Conservation (phyloP, 164 flowering plant species). For the Echeveria elegans region DNA sequence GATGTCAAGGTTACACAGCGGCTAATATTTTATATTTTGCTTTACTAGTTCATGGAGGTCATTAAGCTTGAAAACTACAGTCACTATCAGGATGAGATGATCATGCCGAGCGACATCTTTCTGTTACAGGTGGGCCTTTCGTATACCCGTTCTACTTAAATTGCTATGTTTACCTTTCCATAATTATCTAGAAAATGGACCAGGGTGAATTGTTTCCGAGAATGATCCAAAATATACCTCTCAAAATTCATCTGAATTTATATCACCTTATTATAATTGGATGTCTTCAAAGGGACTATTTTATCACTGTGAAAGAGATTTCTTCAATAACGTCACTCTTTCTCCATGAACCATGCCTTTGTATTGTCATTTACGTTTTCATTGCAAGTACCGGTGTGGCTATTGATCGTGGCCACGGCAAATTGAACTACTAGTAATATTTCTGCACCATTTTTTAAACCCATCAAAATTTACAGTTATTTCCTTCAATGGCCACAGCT, state of each 20-base stretch:
- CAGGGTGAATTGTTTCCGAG: not conserved
- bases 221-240: not conserved
- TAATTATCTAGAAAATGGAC: not conserved
- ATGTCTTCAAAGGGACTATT: not conserved
- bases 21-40: not conserved
- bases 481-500: conserved; percentile 19
- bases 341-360: not conserved
- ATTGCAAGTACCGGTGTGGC: not conserved
- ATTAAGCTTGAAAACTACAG: conserved; percentile 30
- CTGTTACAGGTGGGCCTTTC: conserved; percentile 26
- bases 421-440: not conserved
- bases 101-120: conserved; percentile 30
- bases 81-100: conserved; percentile 28
- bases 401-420: not conserved
- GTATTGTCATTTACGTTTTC: not conserved
- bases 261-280: not conserved
- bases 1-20: not conserved
- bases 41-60: conserved; percentile 32
- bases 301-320: not conserved
- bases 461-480: not conserved
- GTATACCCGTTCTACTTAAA: not conserved
- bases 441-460: not conserved
- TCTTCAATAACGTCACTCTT: not conserved
- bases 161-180: not conserved
- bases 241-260: not conserved